phyloP scores from a whole-genome alignment of 176 grass and related monocot species.

The Alloteropsis semialata region DNA sequence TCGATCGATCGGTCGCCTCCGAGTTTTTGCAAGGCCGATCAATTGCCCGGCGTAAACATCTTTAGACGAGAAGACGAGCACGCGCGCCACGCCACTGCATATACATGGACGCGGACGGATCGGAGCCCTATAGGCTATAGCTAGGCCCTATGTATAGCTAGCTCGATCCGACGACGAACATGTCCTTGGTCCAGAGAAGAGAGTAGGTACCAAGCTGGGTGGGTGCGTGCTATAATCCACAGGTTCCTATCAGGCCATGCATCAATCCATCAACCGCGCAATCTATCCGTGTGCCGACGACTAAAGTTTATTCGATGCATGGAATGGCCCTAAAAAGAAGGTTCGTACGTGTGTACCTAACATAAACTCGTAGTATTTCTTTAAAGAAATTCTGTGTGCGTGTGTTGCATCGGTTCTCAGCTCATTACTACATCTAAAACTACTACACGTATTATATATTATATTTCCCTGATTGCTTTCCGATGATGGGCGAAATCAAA shows the following conservation, averaged over 20 bases:
- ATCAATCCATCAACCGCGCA: neutral
- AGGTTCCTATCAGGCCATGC: conserved; percentile 1
- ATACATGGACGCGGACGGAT: neutral
- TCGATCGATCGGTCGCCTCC: no score
- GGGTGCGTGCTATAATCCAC: conserved; percentile 1
- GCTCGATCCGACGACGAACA: neutral
- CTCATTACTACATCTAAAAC: neutral
- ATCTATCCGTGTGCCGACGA: neutral
- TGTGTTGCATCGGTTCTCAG: conserved; percentile 13
- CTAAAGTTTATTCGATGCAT: conserved; percentile 29
- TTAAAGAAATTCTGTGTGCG: no score
- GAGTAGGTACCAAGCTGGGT: neutral
- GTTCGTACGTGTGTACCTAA: conserved; percentile 12
- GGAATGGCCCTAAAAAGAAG: conserved; percentile 8
- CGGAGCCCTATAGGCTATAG: no score
- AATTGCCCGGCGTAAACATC: neutral
- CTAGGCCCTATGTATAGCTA: no score
- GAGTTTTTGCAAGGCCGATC: no score
- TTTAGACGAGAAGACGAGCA: conserved; percentile 7
- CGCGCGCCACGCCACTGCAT: conserved; percentile 7
- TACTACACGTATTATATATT: neutral
- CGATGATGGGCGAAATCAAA: neutral
- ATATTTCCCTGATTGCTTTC: neutral
- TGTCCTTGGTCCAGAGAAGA: conserved; percentile 3
- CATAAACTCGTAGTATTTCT: no score